phyloP scores from a whole-genome alignment of 2,329 filamentous ascomycete species.

The Proliferodiscus dingleyae region DNA sequence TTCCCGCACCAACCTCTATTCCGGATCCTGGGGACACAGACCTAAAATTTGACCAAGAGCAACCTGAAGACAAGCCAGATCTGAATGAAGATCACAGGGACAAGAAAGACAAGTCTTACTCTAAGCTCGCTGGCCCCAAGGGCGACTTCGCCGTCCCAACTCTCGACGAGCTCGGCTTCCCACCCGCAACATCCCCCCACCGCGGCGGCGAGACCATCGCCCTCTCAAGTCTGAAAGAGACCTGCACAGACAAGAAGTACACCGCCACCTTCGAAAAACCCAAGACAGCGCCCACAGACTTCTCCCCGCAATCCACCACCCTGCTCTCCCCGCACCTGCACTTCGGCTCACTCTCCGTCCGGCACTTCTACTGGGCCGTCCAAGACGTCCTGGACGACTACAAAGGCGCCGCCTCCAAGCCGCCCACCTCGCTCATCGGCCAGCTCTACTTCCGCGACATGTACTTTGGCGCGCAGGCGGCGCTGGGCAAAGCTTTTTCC shows the following conservation, averaged over 20 bases:
- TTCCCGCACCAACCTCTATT: conserved; percentile 52
- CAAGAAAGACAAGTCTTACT: conserved; percentile 52
- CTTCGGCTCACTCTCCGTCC: conserved; percentile 66
- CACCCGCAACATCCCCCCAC: conserved; percentile 62
- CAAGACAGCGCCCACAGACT: conserved; percentile 67
- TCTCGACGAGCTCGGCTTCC: conserved; percentile 64
- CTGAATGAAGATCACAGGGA: conserved; percentile 54
- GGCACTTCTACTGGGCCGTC: conserved; percentile 69
- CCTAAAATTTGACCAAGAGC: conserved; percentile 52
- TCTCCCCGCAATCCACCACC: conserved; percentile 68
- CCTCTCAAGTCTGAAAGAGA: conserved; percentile 50
- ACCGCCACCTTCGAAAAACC: conserved; percentile 73
- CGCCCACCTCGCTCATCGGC: conserved; percentile 65
- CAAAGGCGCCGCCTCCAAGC: conserved; percentile 48
- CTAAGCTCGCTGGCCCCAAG: conserved; percentile 58
- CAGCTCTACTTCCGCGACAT: conserved; percentile 76
- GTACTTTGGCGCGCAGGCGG: conserved; percentile 75
- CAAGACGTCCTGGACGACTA: conserved; percentile 56
- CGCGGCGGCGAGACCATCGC: conserved; percentile 66
- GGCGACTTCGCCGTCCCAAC: conserved; percentile 67
- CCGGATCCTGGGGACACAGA: conserved; percentile 62
- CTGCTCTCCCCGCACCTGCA: conserved; percentile 69
- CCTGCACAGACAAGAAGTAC: conserved; percentile 60
- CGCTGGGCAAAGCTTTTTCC: conserved; percentile 57
- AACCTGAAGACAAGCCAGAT: conserved; percentile 48